Evolutionary conservation across 2,329 filamentous ascomycete species (phyloP), one percentile per base, ranked within the genome.

Genomic region (Hysterium pulicare): DNA sequence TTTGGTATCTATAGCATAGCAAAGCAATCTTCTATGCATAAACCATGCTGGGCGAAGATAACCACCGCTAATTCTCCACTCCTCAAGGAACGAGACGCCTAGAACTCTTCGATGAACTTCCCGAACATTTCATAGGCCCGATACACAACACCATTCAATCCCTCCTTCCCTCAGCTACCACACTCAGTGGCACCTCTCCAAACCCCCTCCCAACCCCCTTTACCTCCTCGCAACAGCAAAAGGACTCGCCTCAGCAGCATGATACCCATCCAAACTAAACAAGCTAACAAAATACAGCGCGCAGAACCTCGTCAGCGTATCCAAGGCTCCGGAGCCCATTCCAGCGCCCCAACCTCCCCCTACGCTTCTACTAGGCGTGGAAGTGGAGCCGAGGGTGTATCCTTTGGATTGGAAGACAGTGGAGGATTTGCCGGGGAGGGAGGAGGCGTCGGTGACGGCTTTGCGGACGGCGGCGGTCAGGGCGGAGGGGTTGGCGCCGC

Each of bases 401-500:
- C 72, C 72, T 47, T 67, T 68, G 1, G 68, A 66, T 19, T 62
- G 52, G 53, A 75, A 75, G 0, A 55, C 55, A 38, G 51, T 49
- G 39, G 42, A 54, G n/a, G 50, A 49, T 16, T 61, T 60, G 6
- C 59, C 69, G 2, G 68, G 58, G n/a, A 59, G 62, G 35, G 61
- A 60, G 1, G 62, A 60, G 4, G 61, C 50, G 46, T 72, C 69
- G 28, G 58, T 62, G 13, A 65, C 65, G 40, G 71, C 71, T 49
- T 69, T 71, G 48, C 69, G 62, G 9, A 75, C 69, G 22, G 71
- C 71, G 36, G 67, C 66, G 41, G 70, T 71, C 15, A 75, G 70
- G 26, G 70, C 70, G 17, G 70, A 63, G n/a, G 71, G 66, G 48
- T 75, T 73, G 5, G 72, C 72, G 56, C 72, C 72, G 24, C 70